Evolutionary conservation across 2,329 filamentous ascomycete species (phyloP).

Genomic region (Aspergillus neotritici): DNA sequence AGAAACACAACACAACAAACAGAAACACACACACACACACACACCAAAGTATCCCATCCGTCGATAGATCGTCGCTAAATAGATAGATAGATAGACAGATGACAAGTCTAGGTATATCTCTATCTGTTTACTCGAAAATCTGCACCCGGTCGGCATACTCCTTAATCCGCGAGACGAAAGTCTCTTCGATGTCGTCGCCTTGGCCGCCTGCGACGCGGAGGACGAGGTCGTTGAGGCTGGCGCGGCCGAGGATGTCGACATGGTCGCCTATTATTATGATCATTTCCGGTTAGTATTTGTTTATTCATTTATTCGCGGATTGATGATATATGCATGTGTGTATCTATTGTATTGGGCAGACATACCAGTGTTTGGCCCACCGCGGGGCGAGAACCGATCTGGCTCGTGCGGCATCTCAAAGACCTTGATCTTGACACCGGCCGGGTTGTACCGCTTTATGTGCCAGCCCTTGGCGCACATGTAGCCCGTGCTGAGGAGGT

Average conservation of each 20-base stretch:
- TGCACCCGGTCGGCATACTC: constrained; percentile 79
- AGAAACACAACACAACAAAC: too few species aligned
- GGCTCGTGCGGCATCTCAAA: constrained; percentile 97
- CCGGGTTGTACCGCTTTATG: constrained; percentile 89
- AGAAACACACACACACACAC: too few species aligned
- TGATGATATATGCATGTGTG: too few species aligned
- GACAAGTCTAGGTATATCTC: neutral
- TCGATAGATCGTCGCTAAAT: too few species aligned
- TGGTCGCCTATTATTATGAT: constrained; percentile 85
- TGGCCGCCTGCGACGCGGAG: constrained; percentile 78
- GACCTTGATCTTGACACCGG: constrained; percentile 71
- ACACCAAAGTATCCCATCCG: too few species aligned
- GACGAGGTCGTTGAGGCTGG: constrained; percentile 85
- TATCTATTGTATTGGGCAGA: too few species aligned
- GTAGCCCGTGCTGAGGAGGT: constrained; percentile 83
- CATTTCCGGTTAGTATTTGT: constrained; percentile 19
- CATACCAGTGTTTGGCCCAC: constrained; percentile 58
- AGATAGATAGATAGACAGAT: too few species aligned
- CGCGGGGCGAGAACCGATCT: constrained; percentile 79
- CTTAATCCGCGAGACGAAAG: constrained; percentile 71
- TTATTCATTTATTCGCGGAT: neutral
- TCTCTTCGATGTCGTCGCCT: constrained; percentile 71
- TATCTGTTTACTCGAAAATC: constrained; percentile 56
- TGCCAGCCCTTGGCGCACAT: constrained; percentile 97
- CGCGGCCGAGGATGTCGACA: constrained; percentile 87